Percentiles rank a stretch among this genome's conserved stretches.
phyloP scores from a whole-genome alignment of 129 eudicot species.

The Erigeron canadensis region DNA sequence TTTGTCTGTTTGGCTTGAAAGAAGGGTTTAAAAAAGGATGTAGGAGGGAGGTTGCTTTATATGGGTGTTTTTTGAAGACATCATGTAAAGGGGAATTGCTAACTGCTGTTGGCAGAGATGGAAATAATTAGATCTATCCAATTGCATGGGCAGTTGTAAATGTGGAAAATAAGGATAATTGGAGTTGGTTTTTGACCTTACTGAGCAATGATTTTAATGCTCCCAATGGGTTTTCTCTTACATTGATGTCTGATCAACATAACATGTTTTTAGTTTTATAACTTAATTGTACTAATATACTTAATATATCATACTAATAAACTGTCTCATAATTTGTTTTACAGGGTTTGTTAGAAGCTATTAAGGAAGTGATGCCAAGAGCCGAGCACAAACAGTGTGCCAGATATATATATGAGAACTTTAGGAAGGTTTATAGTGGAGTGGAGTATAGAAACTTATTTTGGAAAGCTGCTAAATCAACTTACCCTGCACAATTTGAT shows the following conservation, averaged over 20 bases:
- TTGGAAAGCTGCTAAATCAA: background rate
- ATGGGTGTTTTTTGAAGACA: background rate
- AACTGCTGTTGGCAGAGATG: background rate
- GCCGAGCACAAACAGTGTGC: conserved; percentile 1
- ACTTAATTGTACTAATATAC: background rate
- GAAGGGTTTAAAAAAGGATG: background rate
- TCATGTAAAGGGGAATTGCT: background rate
- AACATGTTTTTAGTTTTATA: background rate
- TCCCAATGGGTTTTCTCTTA: background rate
- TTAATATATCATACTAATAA: background rate
- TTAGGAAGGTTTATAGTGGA: background rate
- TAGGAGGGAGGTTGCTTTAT: background rate
- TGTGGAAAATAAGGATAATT: background rate
- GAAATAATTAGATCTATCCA: background rate
- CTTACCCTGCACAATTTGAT: background rate
- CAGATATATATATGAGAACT: background rate
- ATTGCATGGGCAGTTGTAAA: background rate
- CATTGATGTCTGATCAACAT: background rate
- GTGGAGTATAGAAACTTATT: background rate
- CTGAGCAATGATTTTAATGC: background rate
- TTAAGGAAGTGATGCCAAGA: background rate
- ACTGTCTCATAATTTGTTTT: background rate
- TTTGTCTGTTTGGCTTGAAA: background rate
- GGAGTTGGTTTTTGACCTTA: background rate
- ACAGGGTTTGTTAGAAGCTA: background rate